phyloP scores from a whole-genome alignment of 73 alveolate genomes.

The Paramecium octaurelia region DNA sequence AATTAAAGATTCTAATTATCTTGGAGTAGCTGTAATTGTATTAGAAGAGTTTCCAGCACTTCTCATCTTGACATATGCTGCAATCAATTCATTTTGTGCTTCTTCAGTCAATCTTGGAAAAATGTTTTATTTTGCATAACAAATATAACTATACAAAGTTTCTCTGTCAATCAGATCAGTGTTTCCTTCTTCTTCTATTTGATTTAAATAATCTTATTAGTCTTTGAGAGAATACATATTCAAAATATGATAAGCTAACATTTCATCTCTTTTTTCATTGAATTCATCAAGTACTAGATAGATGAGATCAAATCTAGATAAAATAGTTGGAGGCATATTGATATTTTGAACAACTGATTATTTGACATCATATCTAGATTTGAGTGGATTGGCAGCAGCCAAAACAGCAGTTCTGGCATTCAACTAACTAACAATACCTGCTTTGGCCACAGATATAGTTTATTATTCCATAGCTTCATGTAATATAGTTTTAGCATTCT shows the following conservation, averaged over 20 bases:
- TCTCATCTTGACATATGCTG: constrained; percentile 88
- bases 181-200: constrained; percentile 62
- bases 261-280: constrained; percentile 88
- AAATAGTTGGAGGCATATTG: constrained; percentile 94
- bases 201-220: constrained; percentile 12
- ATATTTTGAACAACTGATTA: constrained; percentile 97
- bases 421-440: constrained; percentile 98
- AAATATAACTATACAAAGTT: constrained; percentile 77
- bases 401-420: constrained; percentile 99
- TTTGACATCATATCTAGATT: constrained; percentile 83
- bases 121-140: constrained; percentile 77
- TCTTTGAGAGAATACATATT: constrained; percentile 72
- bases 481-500: constrained; percentile 78
- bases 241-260: constrained; percentile 94
- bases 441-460: constrained; percentile 96
- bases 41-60: constrained; percentile 79
- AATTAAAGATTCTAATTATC: constrained; percentile 95
- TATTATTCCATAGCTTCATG: constrained; percentile 90
- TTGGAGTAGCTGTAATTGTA: constrained; percentile 98
- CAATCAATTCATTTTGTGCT: constrained; percentile 74
- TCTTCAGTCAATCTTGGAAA: constrained; percentile 83
- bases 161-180: constrained; percentile 69
- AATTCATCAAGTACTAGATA: constrained; percentile 95
- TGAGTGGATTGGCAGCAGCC: constrained; percentile 99
- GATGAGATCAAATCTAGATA: constrained; percentile 97